Conservation (phyloP, 805 yeast genomes). For the Kodamaea kaohsiungensis region DNA sequence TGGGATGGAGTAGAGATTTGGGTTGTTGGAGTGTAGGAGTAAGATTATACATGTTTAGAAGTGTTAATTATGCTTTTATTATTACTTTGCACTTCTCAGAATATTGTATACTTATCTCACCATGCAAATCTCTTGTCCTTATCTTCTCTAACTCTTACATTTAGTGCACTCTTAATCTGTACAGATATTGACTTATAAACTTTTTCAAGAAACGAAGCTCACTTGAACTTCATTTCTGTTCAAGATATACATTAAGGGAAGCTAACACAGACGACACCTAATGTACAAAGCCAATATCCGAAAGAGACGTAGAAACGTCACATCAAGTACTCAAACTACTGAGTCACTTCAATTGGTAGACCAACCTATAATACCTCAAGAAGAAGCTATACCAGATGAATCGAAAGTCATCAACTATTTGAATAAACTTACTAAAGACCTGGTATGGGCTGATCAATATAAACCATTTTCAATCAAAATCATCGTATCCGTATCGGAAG, state of each 20-base stretch:
- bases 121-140: too few species aligned
- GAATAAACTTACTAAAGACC: conserved; percentile 14
- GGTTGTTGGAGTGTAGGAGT: too few species aligned
- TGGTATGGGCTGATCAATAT: conserved; percentile 1
- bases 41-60: too few species aligned
- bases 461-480: conserved; percentile 16
- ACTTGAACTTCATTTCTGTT: too few species aligned
- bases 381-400: conserved; percentile 22
- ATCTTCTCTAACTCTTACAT: neutral
- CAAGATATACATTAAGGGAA: too few species aligned
- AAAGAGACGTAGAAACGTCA: conserved; percentile 4
- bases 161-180: too few species aligned
- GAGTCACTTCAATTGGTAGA: conserved; percentile 10
- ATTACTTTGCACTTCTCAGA: neutral
- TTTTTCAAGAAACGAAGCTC: too few species aligned
- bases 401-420: conserved; percentile 26
- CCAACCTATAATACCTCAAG: neutral
- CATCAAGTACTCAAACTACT: neutral
- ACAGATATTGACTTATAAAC: too few species aligned
- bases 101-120: neutral
- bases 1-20: neutral
- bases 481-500: conserved; percentile 27
- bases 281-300: conserved; percentile 6
- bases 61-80: too few species aligned
- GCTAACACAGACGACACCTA: too few species aligned